Base-by-base conservation (phyloP, 2,329 filamentous ascomycete species). In the Colletotrichum salicis region DNA sequence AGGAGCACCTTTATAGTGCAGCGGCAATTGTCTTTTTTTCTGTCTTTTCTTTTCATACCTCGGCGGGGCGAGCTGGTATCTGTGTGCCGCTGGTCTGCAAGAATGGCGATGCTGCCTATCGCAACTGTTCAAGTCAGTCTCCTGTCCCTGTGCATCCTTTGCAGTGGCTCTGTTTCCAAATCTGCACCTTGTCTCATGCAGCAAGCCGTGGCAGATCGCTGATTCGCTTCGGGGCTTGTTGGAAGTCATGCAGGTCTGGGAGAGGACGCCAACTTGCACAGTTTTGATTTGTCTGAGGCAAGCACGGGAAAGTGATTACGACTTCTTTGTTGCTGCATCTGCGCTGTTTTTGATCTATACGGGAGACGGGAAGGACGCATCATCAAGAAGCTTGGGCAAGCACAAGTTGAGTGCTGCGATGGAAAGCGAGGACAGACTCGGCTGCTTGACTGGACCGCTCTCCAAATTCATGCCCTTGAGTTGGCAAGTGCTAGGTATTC, bases 181-280 rank as follows among this genome's bases (percentile, higher is more conserved):
- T 69, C 59, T 70, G 70, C 61, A 59, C 55, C 65, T 51, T 33
- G 65, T 60, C 55, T 55, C 37, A 70, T 72, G 70, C 70, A 71
- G 52, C 48, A 56, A 67, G 67, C 67, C 61, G 52, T 58, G 33
- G 45, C 33, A 31, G 61, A 31, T 35, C 41, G 48, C 57, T 71
- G 70, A 71, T 67, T 66, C 62, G 70, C 31, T 29, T 35, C 24
- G 5, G 48, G 48, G 55, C 57, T 65, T n/a, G 37, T 52, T 22
- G 48, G 27, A 56, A 56, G 24, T 22, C 19, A 66, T 62, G 56
- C 57, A 71, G 67, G 60, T 68, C 64, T 62, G 37, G 54, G 51
- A 41, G 56, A 15, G n/a, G 51, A 57, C 61, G 45, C 41, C 67
- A 45, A 31, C 24, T 48, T 19, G 45, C 13, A 48, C 56, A 41